Base-by-base conservation (phyloP, 2,329 filamentous ascomycete genomes). In the Calonectria pseudoturangicola region DNA sequence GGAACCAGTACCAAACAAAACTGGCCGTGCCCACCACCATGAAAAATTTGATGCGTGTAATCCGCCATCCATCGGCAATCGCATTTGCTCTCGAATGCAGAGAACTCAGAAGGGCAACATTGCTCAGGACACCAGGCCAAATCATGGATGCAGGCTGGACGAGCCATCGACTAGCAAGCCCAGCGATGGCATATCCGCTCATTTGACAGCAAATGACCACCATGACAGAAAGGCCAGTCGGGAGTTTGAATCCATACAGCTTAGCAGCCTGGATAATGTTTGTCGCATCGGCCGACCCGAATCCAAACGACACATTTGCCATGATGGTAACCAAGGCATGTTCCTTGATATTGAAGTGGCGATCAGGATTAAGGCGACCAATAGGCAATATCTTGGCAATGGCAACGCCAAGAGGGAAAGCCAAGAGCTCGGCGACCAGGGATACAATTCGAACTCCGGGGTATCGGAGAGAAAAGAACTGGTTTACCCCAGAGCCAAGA, bases 31-130 rank as follows among this genome's bases (percentile, higher is more conserved):
- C 85, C 30, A 89, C 85, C 68, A 88, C 86, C 47, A 91, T 81
- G 82, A 92, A 93, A 80, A 89, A 89, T 70, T 85, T 85, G 76
- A 91, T 91, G 56, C 90, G 87, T 21, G 88, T 86, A 45, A 93
- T 88, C 30, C 79, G 86, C 91, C 92, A 93, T 41, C 91, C 90
- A 65, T 88, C 88, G 33, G 86, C 85, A 90, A 91, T 71, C 92
- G 87, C 68, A 87, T 88, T 72, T 92, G 60, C 60, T 16, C 68
- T 36, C 1, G 68, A 70, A 25, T 70, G 68, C 5, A 70, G 68
- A 21, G 68, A 70, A 27, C 68, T 65, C 28, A 70, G 18, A 2
- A 70, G 68, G 4, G 68, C 68, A 28, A 70, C 33, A 15, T 70
- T 70, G 60, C 68, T 70, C 39, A 70, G 30, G 33, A 70, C 68